These are phyloP conservation scores for Diaporthe sp. DNA, from an alignment of 2,329 filamentous ascomycete genomes.

Conservation along the genomic window DNA sequence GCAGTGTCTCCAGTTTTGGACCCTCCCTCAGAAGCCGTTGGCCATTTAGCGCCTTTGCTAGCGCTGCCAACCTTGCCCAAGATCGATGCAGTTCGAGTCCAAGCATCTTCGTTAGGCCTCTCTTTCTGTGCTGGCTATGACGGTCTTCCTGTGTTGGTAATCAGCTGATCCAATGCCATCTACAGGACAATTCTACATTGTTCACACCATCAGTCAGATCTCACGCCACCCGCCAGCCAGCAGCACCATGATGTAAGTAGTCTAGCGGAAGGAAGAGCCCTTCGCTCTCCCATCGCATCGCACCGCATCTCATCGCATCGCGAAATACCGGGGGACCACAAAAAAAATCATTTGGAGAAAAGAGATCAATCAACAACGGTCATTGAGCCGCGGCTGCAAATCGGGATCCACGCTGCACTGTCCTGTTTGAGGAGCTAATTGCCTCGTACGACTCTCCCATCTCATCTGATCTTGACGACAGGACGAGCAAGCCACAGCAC, in stretches of 20 bases:
- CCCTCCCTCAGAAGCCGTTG: constrained; percentile 3
- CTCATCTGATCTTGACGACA: constrained; percentile 25
- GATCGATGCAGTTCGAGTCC: constrained; percentile 9
- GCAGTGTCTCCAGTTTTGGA: constrained; percentile 7
- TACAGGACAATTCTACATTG: neutral
- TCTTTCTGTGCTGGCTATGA: neutral
- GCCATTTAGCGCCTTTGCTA: constrained; percentile 3
- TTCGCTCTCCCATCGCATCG: constrained; percentile 14
- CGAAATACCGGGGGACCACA: constrained; percentile 22
- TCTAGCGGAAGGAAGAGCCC: neutral
- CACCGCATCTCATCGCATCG: constrained; percentile 17
- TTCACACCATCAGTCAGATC: neutral
- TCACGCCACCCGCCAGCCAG: constrained; percentile 19
- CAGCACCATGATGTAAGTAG: constrained; percentile 6
- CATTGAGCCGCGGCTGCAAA: constrained; percentile 5
- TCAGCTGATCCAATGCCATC: neutral
- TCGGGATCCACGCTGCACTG: constrained; percentile 28
- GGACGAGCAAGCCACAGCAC: neutral
- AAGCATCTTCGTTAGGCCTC: constrained; percentile 4
- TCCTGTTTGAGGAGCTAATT: constrained; percentile 21
- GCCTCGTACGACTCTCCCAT: constrained; percentile 26
- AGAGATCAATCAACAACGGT: neutral
- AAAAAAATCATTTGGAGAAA: neutral
- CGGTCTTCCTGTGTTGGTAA: constrained; percentile 3
- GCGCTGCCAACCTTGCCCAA: constrained; percentile 20